Evolutionary conservation across 1,284 basidiomycete genomes (phyloP).

Genomic region (Coniferiporia sulphurascens): DNA sequence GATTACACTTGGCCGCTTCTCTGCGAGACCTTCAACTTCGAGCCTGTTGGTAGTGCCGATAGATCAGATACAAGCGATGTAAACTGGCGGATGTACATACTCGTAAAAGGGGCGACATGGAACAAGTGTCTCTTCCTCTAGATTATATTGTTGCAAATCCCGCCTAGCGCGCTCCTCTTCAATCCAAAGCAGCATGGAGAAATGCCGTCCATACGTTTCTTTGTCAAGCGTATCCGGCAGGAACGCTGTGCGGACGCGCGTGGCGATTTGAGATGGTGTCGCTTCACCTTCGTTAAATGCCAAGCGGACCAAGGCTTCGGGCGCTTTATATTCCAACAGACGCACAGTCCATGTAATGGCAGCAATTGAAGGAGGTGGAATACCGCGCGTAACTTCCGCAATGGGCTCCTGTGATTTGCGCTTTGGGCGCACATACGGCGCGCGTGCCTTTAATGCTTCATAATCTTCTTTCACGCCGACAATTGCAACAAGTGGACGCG

Average conservation of each 20-base stretch:
- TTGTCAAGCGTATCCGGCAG: constrained; percentile 32
- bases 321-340: not conserved
- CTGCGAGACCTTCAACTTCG: constrained; percentile 43
- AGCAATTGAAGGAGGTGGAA: constrained; percentile 30
- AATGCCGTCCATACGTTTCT: constrained; percentile 36
- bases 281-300: not conserved
- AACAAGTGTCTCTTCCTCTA: constrained; percentile 34
- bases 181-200: constrained; percentile 38
- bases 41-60: constrained; percentile 30
- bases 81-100: not conserved
- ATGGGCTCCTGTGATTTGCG: constrained; percentile 23
- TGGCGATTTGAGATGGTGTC: constrained; percentile 21
- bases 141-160: constrained; percentile 42
- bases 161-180: constrained; percentile 43
- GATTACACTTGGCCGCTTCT: constrained; percentile 46
- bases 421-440: constrained; percentile 33
- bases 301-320: not conserved
- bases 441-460: constrained; percentile 34
- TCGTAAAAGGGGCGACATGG: constrained; percentile 27
- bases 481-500: constrained; percentile 34
- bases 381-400: constrained; percentile 28
- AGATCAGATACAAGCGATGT: not conserved
- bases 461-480: constrained; percentile 38
- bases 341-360: not conserved
- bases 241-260: constrained; percentile 27